Evolutionary conservation across 495 filamentous ascomycete species (phyloP), one percentile per base, ranked within the genome.

Genomic region (Hapsidospora chrysogenum): DNA sequence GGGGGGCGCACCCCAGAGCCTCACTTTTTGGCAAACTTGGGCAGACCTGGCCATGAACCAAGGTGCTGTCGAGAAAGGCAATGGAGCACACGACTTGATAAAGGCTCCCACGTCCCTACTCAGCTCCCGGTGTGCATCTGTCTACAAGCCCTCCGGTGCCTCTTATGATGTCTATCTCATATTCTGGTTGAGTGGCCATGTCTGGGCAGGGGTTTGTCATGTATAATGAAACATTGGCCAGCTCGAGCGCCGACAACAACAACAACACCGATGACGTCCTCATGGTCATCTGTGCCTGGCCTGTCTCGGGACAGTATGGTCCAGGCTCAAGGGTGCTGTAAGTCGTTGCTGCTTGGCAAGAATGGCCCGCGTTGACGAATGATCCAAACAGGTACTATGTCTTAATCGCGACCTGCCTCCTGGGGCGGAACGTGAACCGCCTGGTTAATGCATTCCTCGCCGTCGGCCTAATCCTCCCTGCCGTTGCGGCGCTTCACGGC

Each of bases 221-320:
- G n/a, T n/a, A n/a, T n/a, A n/a, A n/a, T n/a, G n/a, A n/a, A n/a
- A n/a, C n/a, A n/a, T n/a, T n/a, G n/a, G n/a, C n/a, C n/a, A n/a
- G n/a, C n/a, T n/a, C n/a, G n/a, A n/a, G n/a, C n/a, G n/a, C n/a
- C n/a, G n/a, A n/a, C n/a, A n/a, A n/a, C n/a, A n/a, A n/a, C n/a
- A n/a, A n/a, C n/a, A n/a, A n/a, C 27, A 31, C 26, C 29, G 31
- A 52, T 22, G 32, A 22, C 37, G 45, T 45, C 16, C 34, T 66
- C 9, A 51, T 66, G 39, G 72, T 74, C 29, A 44, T 76, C 1
- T 76, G 72, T 39, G 68, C 68, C 11, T 76, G 62, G 61, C 69
- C 72, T 0, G 61, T 76, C 0, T 70, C 64, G 3, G 72, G 70
- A 3, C 68, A 75, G 43, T 76, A 76, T 47, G 70, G 70, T 0